phyloP scores from a whole-genome alignment of 331 rosid species.

The Malus hybrid region DNA sequence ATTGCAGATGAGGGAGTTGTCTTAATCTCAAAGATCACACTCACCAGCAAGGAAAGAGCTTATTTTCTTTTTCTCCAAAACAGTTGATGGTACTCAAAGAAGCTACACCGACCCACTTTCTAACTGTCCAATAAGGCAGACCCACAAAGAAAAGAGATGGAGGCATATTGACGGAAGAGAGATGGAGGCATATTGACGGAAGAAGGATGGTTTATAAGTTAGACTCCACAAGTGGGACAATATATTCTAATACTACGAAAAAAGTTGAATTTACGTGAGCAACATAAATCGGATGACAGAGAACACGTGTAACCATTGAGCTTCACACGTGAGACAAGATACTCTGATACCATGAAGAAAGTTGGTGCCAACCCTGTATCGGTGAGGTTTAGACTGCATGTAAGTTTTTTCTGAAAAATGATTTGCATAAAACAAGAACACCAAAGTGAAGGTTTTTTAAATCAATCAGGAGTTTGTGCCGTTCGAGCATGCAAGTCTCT shows the following conservation, averaged over 20 bases:
- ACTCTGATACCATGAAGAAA: no score
- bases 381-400: not conserved
- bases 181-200: not conserved
- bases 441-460: not conserved
- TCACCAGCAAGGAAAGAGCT: not conserved
- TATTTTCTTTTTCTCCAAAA: not conserved
- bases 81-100: not conserved
- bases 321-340: no score
- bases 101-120: not conserved
- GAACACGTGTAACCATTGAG: no score
- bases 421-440: not conserved
- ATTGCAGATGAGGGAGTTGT: not conserved
- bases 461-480: not conserved
- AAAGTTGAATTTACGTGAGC: no score
- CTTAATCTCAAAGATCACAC: not conserved
- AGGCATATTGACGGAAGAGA: not conserved
- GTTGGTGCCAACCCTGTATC: no score
- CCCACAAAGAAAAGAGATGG: not conserved
- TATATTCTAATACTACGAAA: no score
- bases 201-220: no score
- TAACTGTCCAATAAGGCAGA: constrained; percentile 5
- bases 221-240: no score
- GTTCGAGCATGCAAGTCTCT: not conserved
- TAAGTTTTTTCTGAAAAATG: not conserved
- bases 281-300: no score